A percentile compares a stretch with the other conserved stretches of the same genome.
Conservation (phyloP, 768 basidiomycete genomes). For the Suillus spraguei region DNA sequence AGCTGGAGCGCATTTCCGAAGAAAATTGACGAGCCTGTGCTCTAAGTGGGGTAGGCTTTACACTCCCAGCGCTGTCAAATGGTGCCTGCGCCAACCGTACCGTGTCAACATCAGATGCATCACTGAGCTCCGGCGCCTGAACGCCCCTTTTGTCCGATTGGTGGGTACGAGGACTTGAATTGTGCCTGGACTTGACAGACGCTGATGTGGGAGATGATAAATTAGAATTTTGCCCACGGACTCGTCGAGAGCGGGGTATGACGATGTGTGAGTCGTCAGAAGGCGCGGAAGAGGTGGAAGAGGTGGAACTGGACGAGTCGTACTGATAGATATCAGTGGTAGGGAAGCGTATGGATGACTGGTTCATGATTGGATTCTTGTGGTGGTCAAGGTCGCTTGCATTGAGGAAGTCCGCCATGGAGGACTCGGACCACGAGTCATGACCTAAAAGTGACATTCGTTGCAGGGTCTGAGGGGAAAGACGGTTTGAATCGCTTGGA, state of each 20-base stretch:
- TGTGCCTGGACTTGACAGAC: conserved; percentile 24
- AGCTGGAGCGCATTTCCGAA: conserved; percentile 22
- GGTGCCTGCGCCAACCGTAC: conserved; percentile 24
- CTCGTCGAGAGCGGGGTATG: conserved; percentile 40
- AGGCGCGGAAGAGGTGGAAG: conserved; percentile 36
- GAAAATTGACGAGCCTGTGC: conserved; percentile 21
- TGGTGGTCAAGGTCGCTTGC: not conserved
- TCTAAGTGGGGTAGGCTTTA: conserved; percentile 11
- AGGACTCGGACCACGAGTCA: conserved; percentile 18
- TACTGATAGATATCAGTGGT: conserved; percentile 14
- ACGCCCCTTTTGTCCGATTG: conserved; percentile 20
- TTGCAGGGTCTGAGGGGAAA: conserved; percentile 68
- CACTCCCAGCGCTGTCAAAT: conserved; percentile 19
- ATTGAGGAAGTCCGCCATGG: conserved; percentile 15
- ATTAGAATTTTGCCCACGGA: conserved; percentile 33
- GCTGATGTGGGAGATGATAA: conserved; percentile 48
- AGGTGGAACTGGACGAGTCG: conserved; percentile 40
- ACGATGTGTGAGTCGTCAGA: conserved; percentile 39
- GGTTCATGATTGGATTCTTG: conserved; percentile 7
- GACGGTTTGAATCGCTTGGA: conserved; percentile 57
- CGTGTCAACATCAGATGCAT: conserved; percentile 34
- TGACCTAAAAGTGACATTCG: conserved; percentile 33
- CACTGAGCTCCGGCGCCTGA: conserved; percentile 21
- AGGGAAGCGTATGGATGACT: conserved; percentile 7
- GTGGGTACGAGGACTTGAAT: conserved; percentile 9